phyloP scores from a whole-genome alignment of 164 flowering plant genomes.

The Akebia trifoliata region DNA sequence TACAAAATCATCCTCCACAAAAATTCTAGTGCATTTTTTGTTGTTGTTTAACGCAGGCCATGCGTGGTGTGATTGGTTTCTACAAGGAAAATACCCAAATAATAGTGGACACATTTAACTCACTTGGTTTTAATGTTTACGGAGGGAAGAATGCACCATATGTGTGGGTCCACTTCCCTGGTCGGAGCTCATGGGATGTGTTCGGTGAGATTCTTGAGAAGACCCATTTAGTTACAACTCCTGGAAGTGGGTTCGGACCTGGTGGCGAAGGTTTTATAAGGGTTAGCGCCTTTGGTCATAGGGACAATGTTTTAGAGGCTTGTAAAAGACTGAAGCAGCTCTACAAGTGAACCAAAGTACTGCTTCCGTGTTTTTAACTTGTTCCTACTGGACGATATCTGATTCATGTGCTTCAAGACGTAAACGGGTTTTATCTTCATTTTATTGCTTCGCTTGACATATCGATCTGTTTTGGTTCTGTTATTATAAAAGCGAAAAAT shows the following conservation, averaged over 20 bases:
- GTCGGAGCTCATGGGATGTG: constrained; percentile 94
- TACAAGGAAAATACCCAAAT: constrained; percentile 82
- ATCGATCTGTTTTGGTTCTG: too few species aligned
- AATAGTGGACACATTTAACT: constrained; percentile 72
- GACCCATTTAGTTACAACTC: constrained; percentile 90
- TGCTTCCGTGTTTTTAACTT: too few species aligned
- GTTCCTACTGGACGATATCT: too few species aligned
- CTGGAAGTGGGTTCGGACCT: constrained; percentile 96
- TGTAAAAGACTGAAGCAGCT: constrained; percentile 70
- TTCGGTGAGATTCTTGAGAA: constrained; percentile 87
- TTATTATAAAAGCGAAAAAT: too few species aligned
- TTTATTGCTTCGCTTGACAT: too few species aligned
- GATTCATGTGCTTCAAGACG: too few species aligned
- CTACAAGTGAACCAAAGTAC: constrained; percentile 39
- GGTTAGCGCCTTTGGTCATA: constrained; percentile 90
- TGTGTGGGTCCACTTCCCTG: constrained; percentile 93
- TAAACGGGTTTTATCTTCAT: too few species aligned
- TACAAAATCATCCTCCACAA: background rate
- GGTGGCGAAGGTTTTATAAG: constrained; percentile 92
- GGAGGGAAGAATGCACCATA: constrained; percentile 93
- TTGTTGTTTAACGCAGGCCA: constrained; percentile 52
- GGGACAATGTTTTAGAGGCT: constrained; percentile 72
- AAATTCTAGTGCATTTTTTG: background rate
- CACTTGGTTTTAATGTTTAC: constrained; percentile 77
- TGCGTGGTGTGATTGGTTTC: constrained; percentile 62